Evolutionary conservation across 176 grass and related monocot species (phyloP).

Genomic region (Ensete glaucum): DNA sequence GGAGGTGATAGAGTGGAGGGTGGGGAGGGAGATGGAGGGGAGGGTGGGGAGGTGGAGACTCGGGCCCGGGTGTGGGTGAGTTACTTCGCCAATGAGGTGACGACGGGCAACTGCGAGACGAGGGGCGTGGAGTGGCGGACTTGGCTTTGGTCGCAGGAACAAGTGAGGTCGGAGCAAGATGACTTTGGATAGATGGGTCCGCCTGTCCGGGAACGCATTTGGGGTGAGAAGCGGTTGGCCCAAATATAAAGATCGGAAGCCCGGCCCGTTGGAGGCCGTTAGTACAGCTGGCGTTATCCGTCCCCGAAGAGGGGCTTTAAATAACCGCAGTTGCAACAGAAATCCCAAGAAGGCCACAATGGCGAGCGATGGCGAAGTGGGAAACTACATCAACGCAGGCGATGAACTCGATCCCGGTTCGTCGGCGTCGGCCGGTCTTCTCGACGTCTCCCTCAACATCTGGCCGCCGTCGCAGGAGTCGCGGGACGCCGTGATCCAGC

Average conservation of each 20-base stretch:
- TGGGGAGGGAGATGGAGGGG: conserved; percentile 61
- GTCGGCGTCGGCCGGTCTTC: background rate
- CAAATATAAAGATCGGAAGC: too few species aligned
- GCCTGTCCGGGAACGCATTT: too few species aligned
- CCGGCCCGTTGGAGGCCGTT: too few species aligned
- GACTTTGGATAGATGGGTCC: too few species aligned
- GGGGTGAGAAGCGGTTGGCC: too few species aligned
- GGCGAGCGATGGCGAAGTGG: background rate
- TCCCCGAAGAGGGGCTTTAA: too few species aligned
- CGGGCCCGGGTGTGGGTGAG: conserved; percentile 57
- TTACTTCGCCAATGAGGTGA: conserved; percentile 68
- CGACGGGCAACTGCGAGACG: conserved; percentile 57
- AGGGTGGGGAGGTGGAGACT: conserved; percentile 53
- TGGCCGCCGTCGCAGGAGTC: conserved; percentile 91
- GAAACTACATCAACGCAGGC: background rate
- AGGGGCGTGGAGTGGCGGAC: conserved; percentile 70
- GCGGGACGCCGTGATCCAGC: conserved; percentile 76
- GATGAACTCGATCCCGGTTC: background rate
- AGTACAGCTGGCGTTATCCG: too few species aligned
- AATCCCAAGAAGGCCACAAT: background rate
- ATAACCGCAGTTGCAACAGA: background rate
- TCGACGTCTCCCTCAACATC: conserved; percentile 55
- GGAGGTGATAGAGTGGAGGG: conserved; percentile 66
- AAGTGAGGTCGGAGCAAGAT: too few species aligned
- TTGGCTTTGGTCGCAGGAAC: conserved; percentile 32